A percentile compares a stretch with the other conserved stretches of the same genome.
Evolutionary conservation across 1,284 basidiomycete genomes (phyloP).

Genomic region (Ganoderma lingzhi): DNA sequence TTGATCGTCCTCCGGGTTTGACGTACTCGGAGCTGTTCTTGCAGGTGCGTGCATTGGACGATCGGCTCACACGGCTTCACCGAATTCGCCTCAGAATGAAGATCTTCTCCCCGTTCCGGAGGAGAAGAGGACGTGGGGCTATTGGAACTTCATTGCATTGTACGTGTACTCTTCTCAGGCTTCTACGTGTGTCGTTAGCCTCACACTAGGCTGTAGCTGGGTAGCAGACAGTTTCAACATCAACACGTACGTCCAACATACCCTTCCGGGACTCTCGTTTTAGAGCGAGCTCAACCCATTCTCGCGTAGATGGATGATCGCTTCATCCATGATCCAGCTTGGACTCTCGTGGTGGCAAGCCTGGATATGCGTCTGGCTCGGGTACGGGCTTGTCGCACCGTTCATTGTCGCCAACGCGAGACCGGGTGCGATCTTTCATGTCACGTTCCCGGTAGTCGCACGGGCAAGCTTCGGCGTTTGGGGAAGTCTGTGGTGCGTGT

Average conservation of each 20-base stretch:
- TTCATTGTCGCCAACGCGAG: conserved; percentile 86
- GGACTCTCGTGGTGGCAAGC: conserved; percentile 88
- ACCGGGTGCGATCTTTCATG: conserved; percentile 80
- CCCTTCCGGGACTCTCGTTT: not conserved
- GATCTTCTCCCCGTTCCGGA: conserved; percentile 68
- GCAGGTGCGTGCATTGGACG: conserved; percentile 33
- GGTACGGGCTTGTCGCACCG: conserved; percentile 75
- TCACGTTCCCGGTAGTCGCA: conserved; percentile 84
- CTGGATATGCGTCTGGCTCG: conserved; percentile 82
- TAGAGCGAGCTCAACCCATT: conserved; percentile 2
- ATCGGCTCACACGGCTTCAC: not conserved
- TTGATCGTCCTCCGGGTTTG: conserved; percentile 32
- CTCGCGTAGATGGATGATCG: conserved; percentile 72
- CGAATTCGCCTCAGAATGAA: conserved; percentile 55
- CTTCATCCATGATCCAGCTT: conserved; percentile 76
- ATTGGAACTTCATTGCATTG: conserved; percentile 73
- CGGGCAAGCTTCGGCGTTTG: conserved; percentile 85
- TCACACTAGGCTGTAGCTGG: conserved; percentile 59
- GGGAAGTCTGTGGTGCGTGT: conserved; percentile 84
- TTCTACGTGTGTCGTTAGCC: not conserved
- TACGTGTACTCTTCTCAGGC: conserved; percentile 42
- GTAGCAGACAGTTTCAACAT: conserved; percentile 85
- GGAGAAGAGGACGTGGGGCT: conserved; percentile 66
- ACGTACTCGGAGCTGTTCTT: conserved; percentile 41
- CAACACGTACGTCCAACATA: conserved; percentile 65